phyloP scores from a whole-genome alignment of 176 grass and related monocot species.

The Thalia dealbata region DNA sequence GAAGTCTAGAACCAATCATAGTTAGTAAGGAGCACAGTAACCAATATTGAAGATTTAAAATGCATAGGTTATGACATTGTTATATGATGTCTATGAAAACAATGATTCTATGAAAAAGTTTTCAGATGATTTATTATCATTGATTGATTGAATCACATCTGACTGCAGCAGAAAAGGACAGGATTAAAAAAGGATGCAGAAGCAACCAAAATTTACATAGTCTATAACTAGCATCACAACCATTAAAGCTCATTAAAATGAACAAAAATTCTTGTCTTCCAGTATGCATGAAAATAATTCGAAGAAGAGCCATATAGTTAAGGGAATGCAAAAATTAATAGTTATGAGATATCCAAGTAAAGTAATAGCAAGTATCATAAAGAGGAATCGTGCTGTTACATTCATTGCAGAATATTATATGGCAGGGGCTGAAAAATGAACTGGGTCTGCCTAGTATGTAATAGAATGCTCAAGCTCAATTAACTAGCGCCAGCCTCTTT shows the following conservation, averaged over 20 bases:
- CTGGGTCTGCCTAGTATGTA: neutral
- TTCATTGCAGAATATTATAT: neutral
- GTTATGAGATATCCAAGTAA: too few species aligned
- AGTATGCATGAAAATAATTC: too few species aligned
- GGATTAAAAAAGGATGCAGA: too few species aligned
- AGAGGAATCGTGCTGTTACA: neutral
- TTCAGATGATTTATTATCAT: neutral
- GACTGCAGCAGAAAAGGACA: neutral
- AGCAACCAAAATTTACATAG: too few species aligned
- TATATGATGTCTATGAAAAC: neutral
- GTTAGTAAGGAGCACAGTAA: neutral
- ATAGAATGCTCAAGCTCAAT: neutral
- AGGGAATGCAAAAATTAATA: too few species aligned
- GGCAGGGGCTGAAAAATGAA: neutral
- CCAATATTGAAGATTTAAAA: neutral
- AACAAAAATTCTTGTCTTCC: too few species aligned
- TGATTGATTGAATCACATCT: neutral
- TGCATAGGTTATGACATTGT: neutral
- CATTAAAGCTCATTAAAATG: too few species aligned
- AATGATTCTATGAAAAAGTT: neutral
- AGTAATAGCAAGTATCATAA: neutral
- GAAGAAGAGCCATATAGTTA: too few species aligned
- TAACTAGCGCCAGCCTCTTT: neutral
- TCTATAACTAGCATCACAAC: too few species aligned
- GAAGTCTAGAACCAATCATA: slow-evolving; percentile 51